These are phyloP conservation scores for Coriaria nepalensis DNA, from an alignment of 306 rosid species.

Conservation along the genomic window DNA sequence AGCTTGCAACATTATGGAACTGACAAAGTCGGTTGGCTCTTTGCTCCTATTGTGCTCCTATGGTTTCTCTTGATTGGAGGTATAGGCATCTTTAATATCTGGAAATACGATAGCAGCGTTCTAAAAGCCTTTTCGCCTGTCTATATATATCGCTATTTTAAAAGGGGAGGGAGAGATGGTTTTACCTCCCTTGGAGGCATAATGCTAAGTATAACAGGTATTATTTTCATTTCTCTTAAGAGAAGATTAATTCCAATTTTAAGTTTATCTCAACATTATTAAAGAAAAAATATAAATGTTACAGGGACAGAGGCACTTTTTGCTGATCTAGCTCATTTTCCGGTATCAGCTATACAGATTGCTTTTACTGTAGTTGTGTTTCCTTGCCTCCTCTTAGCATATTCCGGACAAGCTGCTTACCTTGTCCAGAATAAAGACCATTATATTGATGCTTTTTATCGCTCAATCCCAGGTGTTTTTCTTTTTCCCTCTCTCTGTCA, in stretches of 20 bases:
- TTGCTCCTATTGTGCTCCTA: constrained; percentile 91
- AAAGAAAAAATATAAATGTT: constrained; percentile 10
- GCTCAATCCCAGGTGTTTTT: constrained; percentile 97
- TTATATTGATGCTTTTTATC: constrained; percentile 51
- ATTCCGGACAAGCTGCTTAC: constrained; percentile 96
- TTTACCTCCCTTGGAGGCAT: constrained; percentile 98
- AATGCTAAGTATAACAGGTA: constrained; percentile 95
- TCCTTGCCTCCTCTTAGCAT: constrained; percentile 93
- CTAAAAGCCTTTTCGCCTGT: constrained; percentile 81
- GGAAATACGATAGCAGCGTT: constrained; percentile 58
- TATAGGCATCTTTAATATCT: constrained; percentile 79
- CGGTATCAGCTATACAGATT: constrained; percentile 88
- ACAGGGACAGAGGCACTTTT: constrained; percentile 98
- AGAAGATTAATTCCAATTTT: too few relatives aligned
- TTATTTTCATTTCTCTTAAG: constrained; percentile 1
- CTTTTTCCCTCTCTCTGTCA: constrained; percentile 8
- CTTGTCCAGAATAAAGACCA: constrained; percentile 46
- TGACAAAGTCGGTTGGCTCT: constrained; percentile 97
- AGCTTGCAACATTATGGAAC: constrained; percentile 95
- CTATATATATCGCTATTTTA: constrained; percentile 61
- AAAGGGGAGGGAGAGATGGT: constrained; percentile 51
- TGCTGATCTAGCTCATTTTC: constrained; percentile 90
- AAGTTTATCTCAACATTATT: too few relatives aligned
- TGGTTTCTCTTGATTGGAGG: constrained; percentile 95
- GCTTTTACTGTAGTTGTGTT: constrained; percentile 87